Conservation (phyloP, 176 grass and related monocot species). For the Oryza glumipatula region DNA sequence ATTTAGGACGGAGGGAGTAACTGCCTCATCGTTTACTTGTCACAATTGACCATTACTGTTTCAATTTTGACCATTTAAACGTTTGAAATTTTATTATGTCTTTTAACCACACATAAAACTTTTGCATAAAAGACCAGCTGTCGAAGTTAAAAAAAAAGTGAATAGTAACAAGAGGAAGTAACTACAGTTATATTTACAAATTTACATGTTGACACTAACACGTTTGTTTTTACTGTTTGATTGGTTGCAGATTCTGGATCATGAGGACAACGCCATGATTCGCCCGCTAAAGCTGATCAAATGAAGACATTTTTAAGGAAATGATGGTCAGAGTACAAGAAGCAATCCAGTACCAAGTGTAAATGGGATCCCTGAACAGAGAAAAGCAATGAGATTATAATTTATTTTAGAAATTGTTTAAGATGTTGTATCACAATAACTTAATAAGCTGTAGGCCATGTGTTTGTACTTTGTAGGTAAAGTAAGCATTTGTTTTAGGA, state of each 20-base stretch:
- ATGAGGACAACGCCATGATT: conserved; percentile 82
- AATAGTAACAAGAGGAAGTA: too few relatives aligned
- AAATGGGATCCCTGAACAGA: neutral
- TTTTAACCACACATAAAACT: too few relatives aligned
- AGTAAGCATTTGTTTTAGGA: neutral
- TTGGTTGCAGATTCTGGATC: conserved; percentile 63
- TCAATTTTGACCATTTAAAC: too few relatives aligned
- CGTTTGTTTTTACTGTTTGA: neutral
- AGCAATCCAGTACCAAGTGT: neutral
- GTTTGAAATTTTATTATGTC: too few relatives aligned
- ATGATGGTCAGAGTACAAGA: neutral
- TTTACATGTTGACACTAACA: neutral
- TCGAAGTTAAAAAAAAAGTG: too few relatives aligned
- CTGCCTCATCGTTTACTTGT: too few relatives aligned
- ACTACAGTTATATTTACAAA: too few relatives aligned
- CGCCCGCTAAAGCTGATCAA: conserved; percentile 51
- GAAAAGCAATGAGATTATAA: neutral
- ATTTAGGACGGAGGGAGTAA: too few relatives aligned
- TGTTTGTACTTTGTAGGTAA: neutral
- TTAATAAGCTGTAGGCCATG: neutral
- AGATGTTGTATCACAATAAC: neutral
- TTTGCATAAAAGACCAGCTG: too few relatives aligned
- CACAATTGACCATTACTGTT: too few relatives aligned
- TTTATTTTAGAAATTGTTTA: neutral
- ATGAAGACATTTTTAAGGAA: neutral